Base-by-base conservation (phyloP, 2,329 filamentous ascomycete genomes). In the Elsinoe batatas region DNA sequence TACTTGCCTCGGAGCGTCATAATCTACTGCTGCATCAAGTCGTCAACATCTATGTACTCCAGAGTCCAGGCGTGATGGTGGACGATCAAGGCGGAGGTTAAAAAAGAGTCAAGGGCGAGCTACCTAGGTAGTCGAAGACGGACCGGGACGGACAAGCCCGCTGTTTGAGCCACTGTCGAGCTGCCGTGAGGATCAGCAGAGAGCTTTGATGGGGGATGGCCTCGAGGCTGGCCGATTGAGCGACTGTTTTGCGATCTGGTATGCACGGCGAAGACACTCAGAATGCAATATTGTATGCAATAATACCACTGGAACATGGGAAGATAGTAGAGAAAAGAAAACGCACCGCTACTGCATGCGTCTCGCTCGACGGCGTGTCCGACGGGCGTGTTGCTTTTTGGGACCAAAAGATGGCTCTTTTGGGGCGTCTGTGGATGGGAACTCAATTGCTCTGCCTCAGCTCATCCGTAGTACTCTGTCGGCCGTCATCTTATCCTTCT, bases 111-210 rank as follows among this genome's bases (percentile, higher is more conserved):
- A 10, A 35, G 26, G 12, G 15, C 20, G 13, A 51, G 18, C 47
- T 51, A n/a, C n/a, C n/a, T n/a, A n/a, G n/a, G n/a, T n/a, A 51
- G 32, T 33, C 47, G 18, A 26, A 20, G 32, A 37, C 32, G 47
- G 47, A 36, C 47, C 26, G 35, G 20, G 47, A 51, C 47, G 47
- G 46, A 33, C 13, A 35, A 8, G 47, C 15, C 47, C 33, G 47
- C 47, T 36, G 47, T 51, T 51, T 51, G 47, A 51, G 47, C 47
- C 47, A 51, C 47, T 33, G 33, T 18, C 47, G 37, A 32, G 26
- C 26, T 30, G 26, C 26, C 26, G 26, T 30, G 26, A 30, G 7
- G 26, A 8, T 30, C 26, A 30, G 26, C 26, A 30, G 26, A 30
- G 26, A 30, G 22, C 22, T 8, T 30, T 7, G 4, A 5, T 30